Evolutionary conservation across 805 yeast species (phyloP), one percentile per base, ranked within the genome.

Genomic region (Kurtzmaniella cleridarum): DNA sequence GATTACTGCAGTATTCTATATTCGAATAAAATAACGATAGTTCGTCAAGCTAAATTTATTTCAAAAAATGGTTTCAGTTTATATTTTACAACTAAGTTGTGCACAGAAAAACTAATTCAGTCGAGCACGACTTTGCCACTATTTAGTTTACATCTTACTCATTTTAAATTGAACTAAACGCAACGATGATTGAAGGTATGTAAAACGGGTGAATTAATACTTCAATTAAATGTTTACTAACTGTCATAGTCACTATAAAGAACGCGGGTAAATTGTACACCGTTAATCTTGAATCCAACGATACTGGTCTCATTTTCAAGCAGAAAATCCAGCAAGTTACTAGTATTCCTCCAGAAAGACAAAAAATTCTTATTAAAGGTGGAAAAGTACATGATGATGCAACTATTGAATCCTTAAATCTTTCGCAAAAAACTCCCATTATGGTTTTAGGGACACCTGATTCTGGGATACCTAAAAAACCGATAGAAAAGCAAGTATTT

Each of bases 371-470:
- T 55, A 76, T 88, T 38, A 89, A 86, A 64, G 91, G 95, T 10
- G 96, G 96, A 31, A 95, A 89, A 58, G 64, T 93, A 51, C 72
- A 73, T 40, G 91, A 88, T 60, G 90, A 84, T 43, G 66, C 64
- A n/a, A 65, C 70, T 29, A 60, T 86, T 38, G 54, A 66, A 9
- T 49, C 63, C 3, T 68, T 84, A 37, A 74, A 70, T 18, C 20
- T 33, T 13, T 84, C 83, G 51, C 70, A 76, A 16, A 77, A 76
- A 27, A 85, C 83, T 48, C 68, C 77, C 11, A 69, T 91, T 16
- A 85, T 93, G 95, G 86, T 93, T 41, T 70, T 93, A 41, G 99
- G 99, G 17, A 83, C 97, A 1, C 91, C 96, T 2, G 93, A 84
- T 40, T 69, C 73, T 41, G 76, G 74, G 41, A 62, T 79, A 38